A percentile compares a stretch with the other conserved stretches of the same genome.
phyloP scores from a whole-genome alignment of 768 basidiomycete genomes.

The Saitozyma podzolica region DNA sequence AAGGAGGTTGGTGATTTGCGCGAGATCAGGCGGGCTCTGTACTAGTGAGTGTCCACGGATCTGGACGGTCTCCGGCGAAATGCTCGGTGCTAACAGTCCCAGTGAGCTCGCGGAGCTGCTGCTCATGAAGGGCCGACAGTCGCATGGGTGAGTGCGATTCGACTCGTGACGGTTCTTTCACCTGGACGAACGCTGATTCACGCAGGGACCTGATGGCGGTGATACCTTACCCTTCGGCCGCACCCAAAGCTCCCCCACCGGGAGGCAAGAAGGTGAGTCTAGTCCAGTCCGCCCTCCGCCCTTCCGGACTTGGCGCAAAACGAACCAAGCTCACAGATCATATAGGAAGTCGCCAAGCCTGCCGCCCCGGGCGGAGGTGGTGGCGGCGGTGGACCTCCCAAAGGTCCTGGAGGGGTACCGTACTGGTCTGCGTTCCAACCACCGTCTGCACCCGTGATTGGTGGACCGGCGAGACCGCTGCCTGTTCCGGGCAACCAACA shows the following conservation, averaged over 20 bases:
- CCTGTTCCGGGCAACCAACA: slow-evolving; percentile 12
- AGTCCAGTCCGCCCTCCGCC: not conserved
- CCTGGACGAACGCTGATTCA: not conserved
- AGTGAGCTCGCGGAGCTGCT: slow-evolving; percentile 51
- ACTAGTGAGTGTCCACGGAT: slow-evolving; percentile 38
- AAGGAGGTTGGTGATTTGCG: slow-evolving; percentile 51
- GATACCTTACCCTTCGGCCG: slow-evolving; percentile 39
- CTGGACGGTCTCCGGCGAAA: too few relatives aligned
- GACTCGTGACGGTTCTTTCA: not conserved
- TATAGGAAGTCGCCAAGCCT: slow-evolving; percentile 6
- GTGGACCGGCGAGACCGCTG: slow-evolving; percentile 27
- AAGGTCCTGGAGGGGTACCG: slow-evolving; percentile 30
- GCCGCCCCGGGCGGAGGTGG: not conserved
- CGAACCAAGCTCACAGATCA: slow-evolving; percentile 3
- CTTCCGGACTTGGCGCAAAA: slow-evolving; percentile 4
- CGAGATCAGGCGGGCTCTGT: slow-evolving; percentile 48
- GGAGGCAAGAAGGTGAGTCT: slow-evolving; percentile 21
- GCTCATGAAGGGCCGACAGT: slow-evolving; percentile 51
- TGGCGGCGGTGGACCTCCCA: slow-evolving; percentile 4
- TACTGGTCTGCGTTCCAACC: slow-evolving; percentile 38
- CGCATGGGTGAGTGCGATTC: slow-evolving; percentile 37
- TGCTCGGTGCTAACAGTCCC: slow-evolving; percentile 1
- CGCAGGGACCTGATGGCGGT: slow-evolving; percentile 46
- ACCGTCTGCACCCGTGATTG: slow-evolving; percentile 17
- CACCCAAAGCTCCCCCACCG: slow-evolving; percentile 30